Base-by-base conservation (phyloP, 805 yeast species). In the Starmerella vaccinii region DNA sequence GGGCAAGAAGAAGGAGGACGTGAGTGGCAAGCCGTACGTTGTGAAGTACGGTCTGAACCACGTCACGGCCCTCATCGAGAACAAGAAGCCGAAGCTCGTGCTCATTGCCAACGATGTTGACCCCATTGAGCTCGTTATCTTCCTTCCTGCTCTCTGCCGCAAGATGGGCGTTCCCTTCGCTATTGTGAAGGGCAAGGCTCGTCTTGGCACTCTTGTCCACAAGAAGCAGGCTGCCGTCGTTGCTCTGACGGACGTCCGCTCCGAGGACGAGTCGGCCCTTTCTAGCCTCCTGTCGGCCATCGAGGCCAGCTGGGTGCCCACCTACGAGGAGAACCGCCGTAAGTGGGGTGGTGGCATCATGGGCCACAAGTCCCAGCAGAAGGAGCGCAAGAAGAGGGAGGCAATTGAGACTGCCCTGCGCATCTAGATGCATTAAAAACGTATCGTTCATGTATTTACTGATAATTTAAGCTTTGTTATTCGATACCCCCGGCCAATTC, bases 331-430 rank as follows among this genome's bases (percentile, higher is more conserved):
- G 65, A 69, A 78, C 71, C 90, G 94, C 81, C 88, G 86, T 77
- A 95, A 87, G 83, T 90, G 98, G 98, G 97, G 97, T 80, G 98
- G 98, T 80, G 98, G 98, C 80, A 70, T 87, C 74, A 77, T 92
- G 80, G 96, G 97, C 74, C 76, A 84, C 65, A 92, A 90, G 80
- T 87, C 97, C 68, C 79, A 78, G 68, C 92, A 81, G 69, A 86
- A 83, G 78, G 70, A 72, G 60, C 89, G 79, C 65, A 86, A 84
- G 82, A 81, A 72, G 68, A 82, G 80, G 61, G 80, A 76, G 74
- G 74, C 75, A 64, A 57, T 61, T 45, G 73, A 65, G 49, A 65
- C 70, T 55, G 67, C 72, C 40, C 60, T 62, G 53, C 64, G 62
- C 56, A 66, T 64, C 48, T 65, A 66, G 48, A 40, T 35, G 19